Conservation (phyloP, 1,139 yeast genomes). For the Blastobotrys capitulatus region DNA sequence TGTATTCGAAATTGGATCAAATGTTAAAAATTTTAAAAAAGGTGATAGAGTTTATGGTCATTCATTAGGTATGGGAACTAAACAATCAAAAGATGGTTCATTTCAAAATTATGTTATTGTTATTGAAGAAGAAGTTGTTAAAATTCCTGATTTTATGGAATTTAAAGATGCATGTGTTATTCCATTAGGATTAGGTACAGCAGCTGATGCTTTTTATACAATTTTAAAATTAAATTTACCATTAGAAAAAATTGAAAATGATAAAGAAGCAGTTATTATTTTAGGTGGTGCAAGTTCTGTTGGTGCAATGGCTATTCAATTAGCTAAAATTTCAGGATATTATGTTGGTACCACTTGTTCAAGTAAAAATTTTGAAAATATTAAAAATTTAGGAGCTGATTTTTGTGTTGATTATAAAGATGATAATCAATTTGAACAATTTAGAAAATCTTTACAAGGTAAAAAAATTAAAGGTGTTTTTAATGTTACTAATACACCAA, state of each 20-base stretch:
- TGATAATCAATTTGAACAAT: not conserved
- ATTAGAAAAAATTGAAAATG: not conserved
- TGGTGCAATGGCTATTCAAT: conserved; percentile 51
- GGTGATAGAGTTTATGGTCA: conserved; percentile 53
- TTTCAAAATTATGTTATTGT: conserved; percentile 49
- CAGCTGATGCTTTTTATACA: not conserved
- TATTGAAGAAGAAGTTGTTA: conserved; percentile 1
- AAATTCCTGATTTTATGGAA: conserved; percentile 2
- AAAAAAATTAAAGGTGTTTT: too few species aligned
- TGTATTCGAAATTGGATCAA: conserved; percentile 51
- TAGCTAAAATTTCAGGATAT: conserved; percentile 46
- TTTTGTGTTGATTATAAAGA: not conserved
- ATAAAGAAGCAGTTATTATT: conserved; percentile 13
- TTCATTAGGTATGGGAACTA: conserved; percentile 40
- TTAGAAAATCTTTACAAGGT: too few species aligned
- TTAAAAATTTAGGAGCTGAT: not conserved
- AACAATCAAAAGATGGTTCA: conserved; percentile 44
- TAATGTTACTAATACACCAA: too few species aligned
- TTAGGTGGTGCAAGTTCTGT: conserved; percentile 62
- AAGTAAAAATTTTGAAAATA: conserved; percentile 35
- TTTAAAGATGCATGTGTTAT: conserved; percentile 1
- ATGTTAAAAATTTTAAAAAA: conserved; percentile 44
- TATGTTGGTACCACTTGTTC: conserved; percentile 53
- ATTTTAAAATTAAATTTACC: not conserved
- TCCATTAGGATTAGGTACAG: not conserved